Base-by-base conservation (phyloP, 768 basidiomycete species). In the Tylopilus plumbeoviolaceoides region DNA sequence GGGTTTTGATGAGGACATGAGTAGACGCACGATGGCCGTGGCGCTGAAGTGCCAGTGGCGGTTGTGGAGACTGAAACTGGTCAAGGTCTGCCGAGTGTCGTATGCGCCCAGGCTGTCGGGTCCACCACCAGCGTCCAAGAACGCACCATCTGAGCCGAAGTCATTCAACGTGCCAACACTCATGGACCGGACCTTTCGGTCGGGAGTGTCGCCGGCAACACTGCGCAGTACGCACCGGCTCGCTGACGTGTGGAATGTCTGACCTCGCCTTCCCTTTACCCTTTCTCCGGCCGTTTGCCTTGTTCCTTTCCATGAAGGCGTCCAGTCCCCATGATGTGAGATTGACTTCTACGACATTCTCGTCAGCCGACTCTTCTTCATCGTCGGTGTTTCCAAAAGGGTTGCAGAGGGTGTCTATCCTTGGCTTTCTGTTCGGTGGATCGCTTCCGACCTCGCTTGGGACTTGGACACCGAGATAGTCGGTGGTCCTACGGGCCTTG, bases 291-390 rank as follows among this genome's bases (percentile, higher is more conserved):
- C n/a, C 62, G 51, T 67, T 71, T 27, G 67, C 66, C 70, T 84
- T 87, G 59, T 86, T 82, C 59, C 87, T 86, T 1, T 82, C 77
- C 56, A 89, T 82, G 70, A 90, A 83, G 7, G 82, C 78, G 53
- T 90, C 86, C 23, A 93, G 75, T 4, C 91, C 91, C 90, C 89
- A 93, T 17, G 89, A 91, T 4, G 85, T 76, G 52, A 92, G 74
- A 69, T 91, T 89, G 25, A 91, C 86, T 63, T 91, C 91, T 30
- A 78, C 77, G 40, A 76, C 80, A 17, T 70, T 70, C 41, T 75
- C 77, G 5, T 80, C 75, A 12, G 59, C 54, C 7, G 78, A 79
- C 17, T 79, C 78, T 7, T 80, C 79, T 12, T 78, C 77, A 2
- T 76, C 73, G 30, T 81, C 81, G 54, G 83, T 86, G n/a, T 72